Base-by-base conservation (phyloP, 495 filamentous ascomycete species). In the Penicillium desertorum region DNA sequence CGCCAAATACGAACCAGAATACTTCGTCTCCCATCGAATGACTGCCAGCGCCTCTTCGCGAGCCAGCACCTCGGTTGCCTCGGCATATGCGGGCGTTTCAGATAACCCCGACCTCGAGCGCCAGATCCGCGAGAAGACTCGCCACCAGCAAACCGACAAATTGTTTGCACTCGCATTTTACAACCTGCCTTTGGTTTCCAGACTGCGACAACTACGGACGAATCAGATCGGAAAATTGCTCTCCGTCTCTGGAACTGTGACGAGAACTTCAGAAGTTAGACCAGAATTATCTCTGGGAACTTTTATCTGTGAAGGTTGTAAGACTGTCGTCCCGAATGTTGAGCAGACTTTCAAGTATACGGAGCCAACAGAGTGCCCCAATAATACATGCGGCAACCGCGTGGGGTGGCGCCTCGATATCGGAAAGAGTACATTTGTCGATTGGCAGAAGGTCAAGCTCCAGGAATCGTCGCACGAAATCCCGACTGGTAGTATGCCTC, bases 381-480 rank as follows among this genome's bases (percentile, higher is more conserved):
- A 97, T 63, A 61, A 79, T n/a, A 86, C 81, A n/a, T 99, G 94
- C 67, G 84, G 84, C 54, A 99, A 99, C 76, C 86, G 93, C 25
- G 74, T 81, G 46, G 91, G 88, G 19, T 99, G 94, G 94, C 85
- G 91, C 23, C 77, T 99, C 5, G 93, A 99, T 62, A 98, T 99
- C 67, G 83, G 91, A 44, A 94, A 96, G 71, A 96, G 92, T 68
- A 96, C 92, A 3, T 99, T 99, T 65, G 88, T 98, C 20, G 94
- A 99, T 73, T 99, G 94, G 94, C 94, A 99, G 62, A 98, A 98
- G 69, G 89, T 98, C 22, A 86, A 95, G 50, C 88, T 98, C 30
- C 94, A 99, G 71, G 94, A 99, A 74, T 98, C 96, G 70, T 94
- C 90, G 51, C 92, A 92, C 17, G 94, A 99, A 71, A 99, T 99